Evolutionary conservation across 2,329 filamentous ascomycete species (phyloP), one percentile per base, ranked within the genome.

Genomic region (Diaporthe batatas): DNA sequence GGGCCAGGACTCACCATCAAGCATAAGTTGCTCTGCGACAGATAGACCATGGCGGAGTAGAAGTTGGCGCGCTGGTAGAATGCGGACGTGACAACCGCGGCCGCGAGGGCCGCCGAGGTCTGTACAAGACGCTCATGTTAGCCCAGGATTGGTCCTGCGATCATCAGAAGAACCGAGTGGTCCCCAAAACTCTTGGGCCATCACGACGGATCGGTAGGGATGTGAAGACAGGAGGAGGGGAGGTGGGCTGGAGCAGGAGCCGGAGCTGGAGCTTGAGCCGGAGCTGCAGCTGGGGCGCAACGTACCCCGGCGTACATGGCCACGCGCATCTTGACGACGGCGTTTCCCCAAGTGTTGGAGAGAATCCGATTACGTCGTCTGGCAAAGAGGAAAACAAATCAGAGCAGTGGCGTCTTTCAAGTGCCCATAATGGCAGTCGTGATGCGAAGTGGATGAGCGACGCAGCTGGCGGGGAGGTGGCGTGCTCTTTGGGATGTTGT

Each of bases 61-160:
- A 98, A 99, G 84, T 99, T 99, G 76, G 96, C 92, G 76, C 96
- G 91, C 84, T 98, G 94, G 80, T 96, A 93, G 83, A 98, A 96
- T 75, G 96, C 96, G 80, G 95, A 96, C 73, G 97, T 84, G 74
- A 98, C 88, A 73, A 98, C 95, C 78, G 91, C 90, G 76, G 91
- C 92, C 78, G 96, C 96, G 81, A 97, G 91, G 83, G 91, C 92
- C 82, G 93, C 91, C 71, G 96, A 98, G 83, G 91, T 88, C 93
- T 95, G 77, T 72, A 21, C 18, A 16, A 25, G n/a, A 44, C 21
- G 57, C 3, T 53, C 64, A 70, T 70, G 64, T 57, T 39, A 73
- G 68, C 42, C 54, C 57, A 39, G 34, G 34, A 18, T 34, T 44
- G 21, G 21, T 34, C 44, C 44, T 23, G 11, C 44, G 34, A 53